Percentiles rank a stretch among this genome's conserved stretches.
Evolutionary conservation across 345 rosid species (phyloP).

Genomic region (Nasturtium officinale): DNA sequence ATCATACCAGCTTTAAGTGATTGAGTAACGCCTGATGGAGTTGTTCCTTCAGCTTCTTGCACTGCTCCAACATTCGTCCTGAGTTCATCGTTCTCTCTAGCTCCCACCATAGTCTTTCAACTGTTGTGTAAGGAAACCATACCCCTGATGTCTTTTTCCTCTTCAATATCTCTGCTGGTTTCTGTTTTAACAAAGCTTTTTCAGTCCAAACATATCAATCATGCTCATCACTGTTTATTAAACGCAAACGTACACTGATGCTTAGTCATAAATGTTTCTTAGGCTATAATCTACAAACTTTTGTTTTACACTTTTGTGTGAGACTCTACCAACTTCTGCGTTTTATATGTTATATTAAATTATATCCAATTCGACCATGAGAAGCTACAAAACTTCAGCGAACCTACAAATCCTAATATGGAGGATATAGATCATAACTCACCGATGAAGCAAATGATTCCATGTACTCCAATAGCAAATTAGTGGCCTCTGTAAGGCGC

Average conservation of each 20-base stretch:
- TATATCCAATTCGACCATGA: slow-evolving; percentile 14
- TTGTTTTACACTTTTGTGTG: slow-evolving; percentile 17
- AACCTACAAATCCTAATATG: slow-evolving; percentile 4
- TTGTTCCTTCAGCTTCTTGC: slow-evolving; percentile 66
- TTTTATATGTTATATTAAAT: slow-evolving; percentile 1
- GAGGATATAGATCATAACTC: slow-evolving; percentile 32
- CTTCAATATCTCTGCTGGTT: slow-evolving; percentile 66
- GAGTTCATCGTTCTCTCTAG: slow-evolving; percentile 60
- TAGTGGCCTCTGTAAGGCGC: slow-evolving; percentile 82
- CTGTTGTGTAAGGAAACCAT: slow-evolving; percentile 83
- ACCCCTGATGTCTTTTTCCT: slow-evolving; percentile 71
- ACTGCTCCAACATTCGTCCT: slow-evolving; percentile 75
- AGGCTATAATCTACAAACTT: neutral
- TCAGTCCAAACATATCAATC: slow-evolving; percentile 2
- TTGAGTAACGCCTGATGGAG: slow-evolving; percentile 65
- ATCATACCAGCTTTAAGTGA: slow-evolving; percentile 87
- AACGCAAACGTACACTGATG: neutral
- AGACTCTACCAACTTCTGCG: neutral
- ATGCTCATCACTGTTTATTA: neutral
- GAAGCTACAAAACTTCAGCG: slow-evolving; percentile 1
- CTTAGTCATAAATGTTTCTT: neutral
- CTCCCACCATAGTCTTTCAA: slow-evolving; percentile 79
- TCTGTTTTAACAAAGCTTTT: slow-evolving; percentile 49
- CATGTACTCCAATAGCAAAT: slow-evolving; percentile 70
- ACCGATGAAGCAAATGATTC: slow-evolving; percentile 80